Conservation (phyloP, 768 basidiomycete genomes). For the Collybiopsis luxurians region DNA sequence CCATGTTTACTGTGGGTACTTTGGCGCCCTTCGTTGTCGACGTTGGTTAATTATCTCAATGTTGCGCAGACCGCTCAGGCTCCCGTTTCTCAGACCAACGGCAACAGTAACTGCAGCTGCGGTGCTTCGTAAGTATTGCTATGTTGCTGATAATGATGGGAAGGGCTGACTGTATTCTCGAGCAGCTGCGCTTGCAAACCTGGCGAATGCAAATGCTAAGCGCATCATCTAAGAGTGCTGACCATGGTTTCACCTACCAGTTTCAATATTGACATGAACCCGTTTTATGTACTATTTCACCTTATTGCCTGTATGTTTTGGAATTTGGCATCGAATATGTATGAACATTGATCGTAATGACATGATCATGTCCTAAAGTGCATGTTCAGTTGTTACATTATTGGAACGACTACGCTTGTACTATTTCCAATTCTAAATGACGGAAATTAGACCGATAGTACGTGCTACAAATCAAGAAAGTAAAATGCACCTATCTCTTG, state of each 20-base stretch:
- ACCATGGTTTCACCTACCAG: not conserved
- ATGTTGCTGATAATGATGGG: not conserved
- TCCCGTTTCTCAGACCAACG: slow-evolving; percentile 40
- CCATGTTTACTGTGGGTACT: slow-evolving; percentile 40
- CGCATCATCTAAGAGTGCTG: slow-evolving; percentile 8
- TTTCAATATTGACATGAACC: not conserved
- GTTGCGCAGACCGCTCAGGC: slow-evolving; percentile 27
- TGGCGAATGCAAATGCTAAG: slow-evolving; percentile 65
- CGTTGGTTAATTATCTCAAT: not conserved
- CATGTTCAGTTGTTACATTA: too few relatives aligned
- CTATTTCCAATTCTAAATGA: not conserved
- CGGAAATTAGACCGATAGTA: not conserved
- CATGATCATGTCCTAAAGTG: too few relatives aligned
- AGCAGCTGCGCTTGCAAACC: slow-evolving; percentile 58
- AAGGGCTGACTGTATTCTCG: not conserved
- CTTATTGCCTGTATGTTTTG: too few relatives aligned
- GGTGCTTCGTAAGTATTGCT: slow-evolving; percentile 38
- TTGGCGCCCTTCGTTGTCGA: slow-evolving; percentile 3
- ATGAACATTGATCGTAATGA: too few relatives aligned
- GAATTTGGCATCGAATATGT: too few relatives aligned
- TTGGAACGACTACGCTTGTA: too few relatives aligned
- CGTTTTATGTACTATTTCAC: not conserved
- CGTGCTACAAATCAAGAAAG: not conserved
- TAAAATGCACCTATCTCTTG: slow-evolving; percentile 51
- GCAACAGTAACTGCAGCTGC: slow-evolving; percentile 47